Base-by-base conservation (phyloP, 306 rosid genomes). In the Vicia faba region DNA sequence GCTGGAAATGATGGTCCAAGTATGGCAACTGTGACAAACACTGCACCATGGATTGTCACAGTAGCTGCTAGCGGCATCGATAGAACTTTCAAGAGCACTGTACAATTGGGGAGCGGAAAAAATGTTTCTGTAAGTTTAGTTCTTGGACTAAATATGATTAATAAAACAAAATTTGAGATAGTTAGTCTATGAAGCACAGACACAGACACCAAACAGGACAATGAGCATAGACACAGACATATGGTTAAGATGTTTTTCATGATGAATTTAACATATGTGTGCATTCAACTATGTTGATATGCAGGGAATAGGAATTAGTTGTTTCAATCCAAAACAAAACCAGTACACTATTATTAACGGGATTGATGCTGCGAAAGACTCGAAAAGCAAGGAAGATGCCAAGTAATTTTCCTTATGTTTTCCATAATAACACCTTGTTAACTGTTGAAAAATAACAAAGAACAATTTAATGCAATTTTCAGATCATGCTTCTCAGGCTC, bases 41-140 rank as follows among this genome's bases (percentile, higher is more conserved):
- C 79, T 68, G 97, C 99, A 29, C 99, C 99, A 2, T 90, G 99
- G 99, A 61, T 90, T 11, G 61, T 90, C 3, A 93, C 99, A 0
- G 96, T 88, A 10, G 96, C 84, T 9, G 99, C 99, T 4, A 84
- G 96, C 71, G 86, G 90, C 46, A 86, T 88, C 74, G 97, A 93
- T 58, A 84, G 99, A 84, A 20, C 61, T 43, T 88, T 93, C 73
- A 76, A 40, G 46, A 90, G 83, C 79, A 74, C 67, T 33, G 69
- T 90, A 4, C 78, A 69, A 26, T 68, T 93, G 68, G 99, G 99
- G 7, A 85, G 82, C 70, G 96, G 92, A 56, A 75, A 79, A 69
- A 83, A 78, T 75, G 29, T 90, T 77, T 75, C 81, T 5, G 99
- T 90, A 72, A 87, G 92, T 83, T 67, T 55, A 23, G 25, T 57